These are phyloP conservation scores for Starmera quercuum DNA, from an alignment of 805 yeast species.

Conservation along the genomic window DNA sequence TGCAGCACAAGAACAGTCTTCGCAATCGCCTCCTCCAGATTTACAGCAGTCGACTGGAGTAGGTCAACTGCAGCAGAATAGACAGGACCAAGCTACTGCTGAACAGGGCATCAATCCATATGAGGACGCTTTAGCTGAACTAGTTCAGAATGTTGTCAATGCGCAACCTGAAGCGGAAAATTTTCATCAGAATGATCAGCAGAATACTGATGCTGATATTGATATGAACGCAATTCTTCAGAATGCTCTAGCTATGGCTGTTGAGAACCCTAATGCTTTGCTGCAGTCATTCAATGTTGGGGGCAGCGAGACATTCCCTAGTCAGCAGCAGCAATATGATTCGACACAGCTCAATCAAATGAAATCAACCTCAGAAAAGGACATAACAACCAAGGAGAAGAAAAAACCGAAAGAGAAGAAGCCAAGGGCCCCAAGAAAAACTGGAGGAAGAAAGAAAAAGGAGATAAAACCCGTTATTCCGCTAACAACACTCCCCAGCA, in stretches of 20 bases:
- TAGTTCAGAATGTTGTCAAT: constrained; percentile 48
- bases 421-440: constrained; percentile 20
- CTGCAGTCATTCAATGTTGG: constrained; percentile 30
- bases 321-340: constrained; percentile 10
- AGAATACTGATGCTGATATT: constrained; percentile 34
- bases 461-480: constrained; percentile 3
- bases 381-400: constrained; percentile 9
- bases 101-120: constrained; percentile 25
- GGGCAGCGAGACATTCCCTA: constrained; percentile 17
- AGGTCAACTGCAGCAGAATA: constrained; percentile 3
- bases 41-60: too few relatives aligned
- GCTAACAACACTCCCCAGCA: not conserved
- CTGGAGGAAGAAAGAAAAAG: constrained; percentile 17
- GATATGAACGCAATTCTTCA: constrained; percentile 71
- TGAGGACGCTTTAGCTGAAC: constrained; percentile 46
- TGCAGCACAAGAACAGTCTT: too few relatives aligned
- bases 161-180: constrained; percentile 14
- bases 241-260: constrained; percentile 71
- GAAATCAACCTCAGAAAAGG: constrained; percentile 10
- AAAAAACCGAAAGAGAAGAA: constrained; percentile 17
- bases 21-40: too few relatives aligned
- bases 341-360: constrained; percentile 11
- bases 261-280: constrained; percentile 45
- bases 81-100: constrained; percentile 2
- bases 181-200: not conserved